These are phyloP conservation scores for Neospermospora avenae DNA, from an alignment of 2,329 filamentous ascomycete genomes.

Conservation along the genomic window DNA sequence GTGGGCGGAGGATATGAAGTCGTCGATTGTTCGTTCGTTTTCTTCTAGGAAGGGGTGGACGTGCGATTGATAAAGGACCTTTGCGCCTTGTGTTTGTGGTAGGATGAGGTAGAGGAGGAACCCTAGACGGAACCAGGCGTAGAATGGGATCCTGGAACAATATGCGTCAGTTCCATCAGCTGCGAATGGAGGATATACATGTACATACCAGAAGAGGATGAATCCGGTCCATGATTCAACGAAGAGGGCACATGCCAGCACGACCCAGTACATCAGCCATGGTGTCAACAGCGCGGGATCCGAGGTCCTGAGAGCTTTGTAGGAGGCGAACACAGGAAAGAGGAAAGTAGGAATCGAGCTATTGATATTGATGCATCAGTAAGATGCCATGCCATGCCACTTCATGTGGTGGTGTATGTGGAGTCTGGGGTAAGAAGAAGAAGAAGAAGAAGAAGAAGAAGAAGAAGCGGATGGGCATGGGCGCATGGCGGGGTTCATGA, in stretches of 20 bases:
- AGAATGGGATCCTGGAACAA: conserved; percentile 74
- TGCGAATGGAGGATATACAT: background rate
- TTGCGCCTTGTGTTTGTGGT: conserved; percentile 94
- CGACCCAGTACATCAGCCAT: conserved; percentile 99
- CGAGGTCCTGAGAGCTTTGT: conserved; percentile 92
- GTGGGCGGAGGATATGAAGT: conserved; percentile 79
- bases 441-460: background rate
- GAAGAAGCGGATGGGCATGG: conserved; percentile 2
- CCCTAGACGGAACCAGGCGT: conserved; percentile 82
- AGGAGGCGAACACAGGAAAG: conserved; percentile 94
- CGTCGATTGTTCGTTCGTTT: conserved; percentile 86
- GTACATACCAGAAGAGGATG: conserved; percentile 70
- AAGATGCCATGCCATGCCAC: background rate
- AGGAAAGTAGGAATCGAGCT: conserved; percentile 86
- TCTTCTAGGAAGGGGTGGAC: conserved; percentile 84
- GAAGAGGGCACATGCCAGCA: conserved; percentile 76
- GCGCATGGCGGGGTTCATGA: conserved; percentile 24
- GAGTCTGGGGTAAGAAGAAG: conserved; percentile 5
- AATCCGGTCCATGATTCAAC: conserved; percentile 86
- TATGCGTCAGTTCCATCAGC: conserved; percentile 9
- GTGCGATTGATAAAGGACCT: conserved; percentile 77
- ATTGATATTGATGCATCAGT: conserved; percentile 24
- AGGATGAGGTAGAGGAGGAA: conserved; percentile 93
- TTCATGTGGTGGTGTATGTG: background rate
- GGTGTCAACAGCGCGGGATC: conserved; percentile 86